phyloP scores from a whole-genome alignment of 805 yeast species.

The Zygotorulaspora danielsina region DNA sequence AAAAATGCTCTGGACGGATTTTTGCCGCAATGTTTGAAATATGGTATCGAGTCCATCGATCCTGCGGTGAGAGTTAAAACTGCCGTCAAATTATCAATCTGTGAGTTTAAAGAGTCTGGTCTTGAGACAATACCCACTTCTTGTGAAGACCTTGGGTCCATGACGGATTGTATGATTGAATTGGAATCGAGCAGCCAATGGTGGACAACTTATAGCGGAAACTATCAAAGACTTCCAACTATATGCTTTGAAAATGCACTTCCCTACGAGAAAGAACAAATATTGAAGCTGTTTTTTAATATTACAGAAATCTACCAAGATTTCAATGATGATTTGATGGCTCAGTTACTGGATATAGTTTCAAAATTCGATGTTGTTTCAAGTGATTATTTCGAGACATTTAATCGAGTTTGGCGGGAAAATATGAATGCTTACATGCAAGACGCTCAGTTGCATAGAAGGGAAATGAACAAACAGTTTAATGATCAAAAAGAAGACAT shows the following conservation, averaged over 20 bases:
- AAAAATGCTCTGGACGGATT: constrained; percentile 40
- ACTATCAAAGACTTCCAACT: constrained; percentile 50
- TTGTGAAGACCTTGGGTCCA: constrained; percentile 26
- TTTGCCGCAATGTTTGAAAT: constrained; percentile 39
- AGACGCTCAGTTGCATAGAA: constrained; percentile 6
- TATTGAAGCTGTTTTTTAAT: constrained; percentile 44
- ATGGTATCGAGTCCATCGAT: constrained; percentile 40
- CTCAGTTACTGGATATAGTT: constrained; percentile 11
- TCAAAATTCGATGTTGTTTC: constrained; percentile 11
- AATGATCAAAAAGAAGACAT: constrained; percentile 6
- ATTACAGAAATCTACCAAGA: constrained; percentile 39
- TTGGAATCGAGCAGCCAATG: constrained; percentile 49
- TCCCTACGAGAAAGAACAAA: constrained; percentile 50
- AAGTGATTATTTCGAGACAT: constrained; percentile 4
- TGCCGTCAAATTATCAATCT: constrained; percentile 48
- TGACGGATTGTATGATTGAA: constrained; percentile 39
- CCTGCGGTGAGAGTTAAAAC: constrained; percentile 36
- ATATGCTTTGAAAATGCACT: constrained; percentile 51
- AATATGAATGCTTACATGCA: constrained; percentile 7
- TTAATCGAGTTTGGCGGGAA: constrained; percentile 9
- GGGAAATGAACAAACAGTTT: constrained; percentile 10
- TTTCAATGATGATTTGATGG: constrained; percentile 15
- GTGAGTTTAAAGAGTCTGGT: constrained; percentile 50
- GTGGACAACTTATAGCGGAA: constrained; percentile 73
- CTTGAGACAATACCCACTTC: constrained; percentile 30